Base-by-base conservation (phyloP, 352 stramenopile genomes). In the Globisporangium megalacanthum region DNA sequence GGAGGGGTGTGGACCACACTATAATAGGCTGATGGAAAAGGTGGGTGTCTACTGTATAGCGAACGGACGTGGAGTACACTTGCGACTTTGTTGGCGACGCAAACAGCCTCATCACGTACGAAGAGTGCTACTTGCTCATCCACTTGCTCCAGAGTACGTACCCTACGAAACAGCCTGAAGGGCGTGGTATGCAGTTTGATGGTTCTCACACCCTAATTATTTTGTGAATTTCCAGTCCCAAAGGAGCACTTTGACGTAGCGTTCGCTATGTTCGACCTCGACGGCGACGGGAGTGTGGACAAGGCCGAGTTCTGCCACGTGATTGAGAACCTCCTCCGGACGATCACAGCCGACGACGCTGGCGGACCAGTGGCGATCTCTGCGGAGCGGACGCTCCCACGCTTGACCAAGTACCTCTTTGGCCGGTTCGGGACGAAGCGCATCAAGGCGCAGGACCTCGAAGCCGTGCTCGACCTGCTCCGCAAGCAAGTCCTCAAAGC, bases 211-310 rank as follows among this genome's bases (percentile, higher is more conserved):
- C 15, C n/a, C 14, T 39, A 17, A 4, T 9, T 58, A 4, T 35
- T 14, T 29, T 20, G 3, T 52, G 3, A 15, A 31, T 49, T 22
- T 49, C 14, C 52, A 91, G 81, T 92, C 55, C 83, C 83, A 0
- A 77, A 79, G 45, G 75, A 89, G 53, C 78, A 89, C 55, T 92
- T 92, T 52, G 73, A 83, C 31, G 79, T 92, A 41, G 79, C 78
- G 49, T 92, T 92, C 56, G 83, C 68, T 58, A 90, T 92, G 79
- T 85, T 92, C 42, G 79, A 92, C 58, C 55, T 90, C 35, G 79
- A 92, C 49, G 75, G 77, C 29, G 77, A 92, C 56, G 83, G 80
- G 46, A 67, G 77, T 11, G 83, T 92, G 37, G 69, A 88, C 64
- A 90, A 90, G 58, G 62, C 60, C 13, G 78, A 92, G 68, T 90